Conservation (phyloP, 306 rosid species). For the Ceratonia siliqua region DNA sequence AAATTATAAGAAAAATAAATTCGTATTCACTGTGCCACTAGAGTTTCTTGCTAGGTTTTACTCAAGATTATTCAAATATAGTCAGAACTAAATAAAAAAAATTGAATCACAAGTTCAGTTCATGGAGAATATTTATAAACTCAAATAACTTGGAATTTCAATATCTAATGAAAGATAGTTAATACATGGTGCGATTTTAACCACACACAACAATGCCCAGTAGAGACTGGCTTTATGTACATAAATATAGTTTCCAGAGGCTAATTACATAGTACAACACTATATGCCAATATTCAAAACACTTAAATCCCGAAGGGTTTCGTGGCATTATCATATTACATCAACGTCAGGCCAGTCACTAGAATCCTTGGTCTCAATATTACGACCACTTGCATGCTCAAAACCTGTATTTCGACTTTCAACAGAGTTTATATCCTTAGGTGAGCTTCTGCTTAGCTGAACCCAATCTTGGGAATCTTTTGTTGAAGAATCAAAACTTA, state of each 20-base stretch:
- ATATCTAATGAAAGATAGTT: conserved; percentile 25
- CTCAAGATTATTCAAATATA: conserved; percentile 19
- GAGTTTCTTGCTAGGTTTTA: conserved; percentile 6
- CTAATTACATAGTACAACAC: conserved; percentile 42
- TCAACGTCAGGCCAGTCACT: conserved; percentile 90
- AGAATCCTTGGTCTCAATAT: conserved; percentile 67
- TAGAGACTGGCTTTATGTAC: conserved; percentile 54
- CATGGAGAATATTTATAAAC: conserved; percentile 5
- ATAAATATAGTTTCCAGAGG: conserved; percentile 47
- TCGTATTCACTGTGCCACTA: no score
- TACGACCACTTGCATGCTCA: conserved; percentile 56
- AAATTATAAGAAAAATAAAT: no score
- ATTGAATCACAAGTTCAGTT: background rate
- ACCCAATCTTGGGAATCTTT: conserved; percentile 92
- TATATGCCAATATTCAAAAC: conserved; percentile 60
- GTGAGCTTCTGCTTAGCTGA: conserved; percentile 70
- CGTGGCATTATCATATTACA: conserved; percentile 51
- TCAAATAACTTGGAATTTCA: conserved; percentile 24
- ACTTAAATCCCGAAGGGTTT: conserved; percentile 34
- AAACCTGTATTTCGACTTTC: conserved; percentile 55
- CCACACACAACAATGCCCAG: conserved; percentile 45
- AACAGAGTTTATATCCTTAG: conserved; percentile 54
- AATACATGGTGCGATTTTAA: conserved; percentile 33
- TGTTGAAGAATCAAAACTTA: conserved; percentile 82
- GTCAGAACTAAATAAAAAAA: no score